Conservation (phyloP, 768 basidiomycete species). For the Russula griseocarnosa region DNA sequence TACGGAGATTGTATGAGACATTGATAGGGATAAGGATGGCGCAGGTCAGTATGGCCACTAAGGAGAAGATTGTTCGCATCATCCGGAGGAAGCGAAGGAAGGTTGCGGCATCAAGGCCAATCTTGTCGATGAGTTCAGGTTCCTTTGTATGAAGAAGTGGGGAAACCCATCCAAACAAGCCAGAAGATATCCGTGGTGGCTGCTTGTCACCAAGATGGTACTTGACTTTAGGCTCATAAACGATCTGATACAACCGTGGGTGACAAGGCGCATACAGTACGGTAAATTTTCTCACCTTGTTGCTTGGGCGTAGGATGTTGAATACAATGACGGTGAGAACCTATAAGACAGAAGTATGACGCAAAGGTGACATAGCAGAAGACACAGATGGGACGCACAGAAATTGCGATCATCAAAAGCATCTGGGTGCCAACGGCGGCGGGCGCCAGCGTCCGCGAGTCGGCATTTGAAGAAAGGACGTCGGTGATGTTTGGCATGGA, state of each 20-base stretch:
- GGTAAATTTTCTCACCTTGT: slow-evolving; percentile 54
- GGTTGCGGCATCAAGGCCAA: slow-evolving; percentile 90
- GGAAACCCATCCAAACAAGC: slow-evolving; percentile 84
- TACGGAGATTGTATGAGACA: slow-evolving; percentile 70
- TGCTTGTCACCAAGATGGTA: slow-evolving; percentile 75
- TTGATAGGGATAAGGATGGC: slow-evolving; percentile 83
- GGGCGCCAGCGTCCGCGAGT: slow-evolving; percentile 68
- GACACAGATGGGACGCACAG: slow-evolving; percentile 46
- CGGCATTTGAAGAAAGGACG: slow-evolving; percentile 35
- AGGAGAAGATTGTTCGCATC: slow-evolving; percentile 66
- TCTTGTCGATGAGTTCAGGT: slow-evolving; percentile 80
- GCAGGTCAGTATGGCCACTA: slow-evolving; percentile 60
- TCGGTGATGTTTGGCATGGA: slow-evolving; percentile 36
- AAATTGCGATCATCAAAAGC: slow-evolving; percentile 64
- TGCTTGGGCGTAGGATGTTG: slow-evolving; percentile 82
- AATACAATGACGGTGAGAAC: slow-evolving; percentile 67
- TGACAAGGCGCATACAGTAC: background rate
- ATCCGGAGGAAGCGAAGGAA: slow-evolving; percentile 91
- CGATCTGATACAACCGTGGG: slow-evolving; percentile 47
- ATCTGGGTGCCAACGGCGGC: slow-evolving; percentile 77
- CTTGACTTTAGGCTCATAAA: slow-evolving; percentile 93
- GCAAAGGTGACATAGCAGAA: background rate
- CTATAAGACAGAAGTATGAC: slow-evolving; percentile 36
- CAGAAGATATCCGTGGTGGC: slow-evolving; percentile 77
- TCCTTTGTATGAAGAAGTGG: slow-evolving; percentile 82